phyloP scores from a whole-genome alignment of 1,284 basidiomycete species.

The Heliocybe sulcata region DNA sequence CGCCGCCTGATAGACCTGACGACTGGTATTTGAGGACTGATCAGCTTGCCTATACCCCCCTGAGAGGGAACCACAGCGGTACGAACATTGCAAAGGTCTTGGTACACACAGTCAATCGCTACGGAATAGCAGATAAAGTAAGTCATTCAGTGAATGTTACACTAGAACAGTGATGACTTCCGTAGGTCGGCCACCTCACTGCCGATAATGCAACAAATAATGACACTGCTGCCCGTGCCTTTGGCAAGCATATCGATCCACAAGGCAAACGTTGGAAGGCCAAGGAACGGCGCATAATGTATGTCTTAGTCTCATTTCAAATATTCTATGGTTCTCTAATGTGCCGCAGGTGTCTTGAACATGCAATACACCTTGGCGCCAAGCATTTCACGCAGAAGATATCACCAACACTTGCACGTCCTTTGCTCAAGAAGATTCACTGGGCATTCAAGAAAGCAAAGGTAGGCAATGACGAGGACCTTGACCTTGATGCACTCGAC shows the following conservation, averaged over 20 bases:
- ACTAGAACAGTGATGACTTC: neutral
- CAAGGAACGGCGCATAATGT: neutral
- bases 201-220: constrained; percentile 7
- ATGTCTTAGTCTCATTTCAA: neutral
- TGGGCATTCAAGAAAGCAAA: neutral
- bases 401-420: neutral
- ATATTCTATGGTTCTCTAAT: neutral
- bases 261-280: neutral
- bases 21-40: constrained; percentile 10
- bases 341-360: constrained; percentile 5
- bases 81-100: constrained; percentile 9
- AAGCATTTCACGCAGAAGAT: constrained; percentile 6
- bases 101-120: constrained; percentile 7
- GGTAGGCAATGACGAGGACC: neutral
- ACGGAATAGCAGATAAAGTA: neutral
- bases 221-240: constrained; percentile 4
- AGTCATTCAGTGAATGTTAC: neutral
- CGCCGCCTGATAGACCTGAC: constrained; percentile 5
- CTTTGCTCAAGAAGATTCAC: constrained; percentile 6
- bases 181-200: constrained; percentile 9
- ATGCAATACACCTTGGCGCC: constrained; percentile 6
- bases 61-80: constrained; percentile 12
- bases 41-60: constrained; percentile 8
- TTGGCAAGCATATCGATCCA: neutral
- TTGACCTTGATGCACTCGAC: neutral